Base-by-base conservation (phyloP, 163 green algal genomes). In the Scenedesmus sp. region DNA sequence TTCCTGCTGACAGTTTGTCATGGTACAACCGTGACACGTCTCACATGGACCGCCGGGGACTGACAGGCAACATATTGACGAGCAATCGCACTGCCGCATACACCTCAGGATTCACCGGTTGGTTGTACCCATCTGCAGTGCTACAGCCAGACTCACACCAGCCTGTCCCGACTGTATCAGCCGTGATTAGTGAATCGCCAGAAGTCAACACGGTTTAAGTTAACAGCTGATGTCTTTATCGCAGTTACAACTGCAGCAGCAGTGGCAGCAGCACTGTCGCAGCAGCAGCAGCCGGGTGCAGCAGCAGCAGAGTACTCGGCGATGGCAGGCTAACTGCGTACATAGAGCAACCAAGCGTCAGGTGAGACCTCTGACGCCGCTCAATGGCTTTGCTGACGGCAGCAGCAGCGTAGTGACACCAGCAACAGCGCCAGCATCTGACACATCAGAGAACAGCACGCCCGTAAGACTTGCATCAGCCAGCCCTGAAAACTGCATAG, bases 191-290 rank as follows among this genome's bases (percentile, higher is more conserved):
- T 79, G 70, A 52, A 15, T 2, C 7, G 70, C 23, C 16, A 23
- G 0, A 2, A 52, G 6, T 15, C 16, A 18, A 2, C 23, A 79
- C 23, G 23, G 1, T 20, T 2, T 46, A n/a, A 7, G 0, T 8
- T 13, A 2, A 52, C 13, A 79, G 66, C 85, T 83, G 64, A 90
- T 90, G 85, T 90, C 52, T 12, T 52, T 79, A 52, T 56, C 57
- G 76, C 76, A 59, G 34, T 84, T 13, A 57, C 26, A 23, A 59
- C 76, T 59, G 34, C 76, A 84, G 57, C 76, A 59, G 34, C 34
- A 20, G 34, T 59, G 76, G 76, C n/a, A 57, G 76, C 76, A 84
- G 76, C 76, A 84, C 76, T 89, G 26, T 54, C n/a, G 84, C 84
- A 89, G 26, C 62, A 52, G 34, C 16, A n/a, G 26, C 84, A 89